phyloP scores from a whole-genome alignment of 176 grass and related monocot genomes.

The Pharus latifolius region DNA sequence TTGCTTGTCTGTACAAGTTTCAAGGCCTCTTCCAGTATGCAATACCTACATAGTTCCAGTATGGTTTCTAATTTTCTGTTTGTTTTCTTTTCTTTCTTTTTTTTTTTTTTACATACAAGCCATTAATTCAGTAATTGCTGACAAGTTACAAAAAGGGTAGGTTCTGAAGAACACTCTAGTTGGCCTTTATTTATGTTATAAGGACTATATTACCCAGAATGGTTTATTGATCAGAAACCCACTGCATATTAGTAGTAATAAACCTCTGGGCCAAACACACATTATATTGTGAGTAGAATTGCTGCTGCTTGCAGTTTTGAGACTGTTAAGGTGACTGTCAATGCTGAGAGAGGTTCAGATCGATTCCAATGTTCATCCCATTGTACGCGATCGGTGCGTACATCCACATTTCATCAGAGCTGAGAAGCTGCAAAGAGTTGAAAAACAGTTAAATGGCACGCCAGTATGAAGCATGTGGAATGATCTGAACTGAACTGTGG shows the following conservation, averaged over 20 bases:
- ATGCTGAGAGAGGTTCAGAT: slow-evolving; percentile 44
- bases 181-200: not conserved
- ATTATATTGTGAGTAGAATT: not conserved
- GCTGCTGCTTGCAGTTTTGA: not conserved
- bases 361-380: slow-evolving; percentile 63
- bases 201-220: not conserved
- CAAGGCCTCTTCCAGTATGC: not conserved
- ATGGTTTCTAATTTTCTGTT: too few species aligned
- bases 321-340: not conserved
- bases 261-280: not conserved
- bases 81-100: too few species aligned
- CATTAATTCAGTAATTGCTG: slow-evolving; percentile 4
- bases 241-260: slow-evolving; percentile 14
- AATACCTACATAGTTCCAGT: not conserved
- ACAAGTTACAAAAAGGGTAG: not conserved
- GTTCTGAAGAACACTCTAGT: slow-evolving; percentile 1
- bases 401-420: slow-evolving; percentile 83
- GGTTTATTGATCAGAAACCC: slow-evolving; percentile 16
- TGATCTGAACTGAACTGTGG: not conserved
- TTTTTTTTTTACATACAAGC: not conserved
- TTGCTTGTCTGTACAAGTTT: slow-evolving; percentile 25
- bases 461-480: not conserved
- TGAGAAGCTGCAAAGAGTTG: slow-evolving; percentile 51
- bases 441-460: slow-evolving; percentile 4
- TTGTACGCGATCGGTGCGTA: slow-evolving; percentile 84